phyloP scores from a whole-genome alignment of 805 yeast genomes.

The Wickerhamomyces queroliae region DNA sequence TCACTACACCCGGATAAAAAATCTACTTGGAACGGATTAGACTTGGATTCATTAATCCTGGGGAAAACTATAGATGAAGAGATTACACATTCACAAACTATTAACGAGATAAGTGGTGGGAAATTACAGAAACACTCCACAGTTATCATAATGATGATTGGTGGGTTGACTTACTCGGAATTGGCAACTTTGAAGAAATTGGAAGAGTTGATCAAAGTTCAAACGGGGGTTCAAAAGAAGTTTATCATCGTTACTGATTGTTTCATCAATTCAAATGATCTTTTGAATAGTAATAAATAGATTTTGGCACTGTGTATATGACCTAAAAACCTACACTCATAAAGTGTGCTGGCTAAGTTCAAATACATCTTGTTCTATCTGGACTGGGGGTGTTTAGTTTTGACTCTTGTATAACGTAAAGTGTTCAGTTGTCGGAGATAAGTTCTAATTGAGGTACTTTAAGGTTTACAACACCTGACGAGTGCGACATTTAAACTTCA shows the following conservation, averaged over 20 bases:
- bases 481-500: no score
- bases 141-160: conserved; percentile 54
- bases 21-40: conserved; percentile 33
- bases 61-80: conserved; percentile 30
- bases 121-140: conserved; percentile 15
- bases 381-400: no score
- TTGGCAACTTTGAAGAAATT: conserved; percentile 62
- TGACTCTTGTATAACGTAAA: no score
- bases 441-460: no score
- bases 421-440: no score
- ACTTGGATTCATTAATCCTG: conserved; percentile 26
- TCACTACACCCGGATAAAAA: conserved; percentile 38
- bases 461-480: no score
- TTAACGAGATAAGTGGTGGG: conserved; percentile 15
- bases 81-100: no score
- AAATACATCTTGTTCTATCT: no score
- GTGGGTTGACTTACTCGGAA: conserved; percentile 87
- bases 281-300: conserved; percentile 21
- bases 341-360: no score
- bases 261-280: conserved; percentile 35
- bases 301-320: no score
- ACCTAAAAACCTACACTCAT: no score
- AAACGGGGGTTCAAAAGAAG: conserved; percentile 27
- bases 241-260: conserved; percentile 44
- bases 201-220: conserved; percentile 36